Conservation (phyloP, 345 rosid species). For the Gossypium anomalum region DNA sequence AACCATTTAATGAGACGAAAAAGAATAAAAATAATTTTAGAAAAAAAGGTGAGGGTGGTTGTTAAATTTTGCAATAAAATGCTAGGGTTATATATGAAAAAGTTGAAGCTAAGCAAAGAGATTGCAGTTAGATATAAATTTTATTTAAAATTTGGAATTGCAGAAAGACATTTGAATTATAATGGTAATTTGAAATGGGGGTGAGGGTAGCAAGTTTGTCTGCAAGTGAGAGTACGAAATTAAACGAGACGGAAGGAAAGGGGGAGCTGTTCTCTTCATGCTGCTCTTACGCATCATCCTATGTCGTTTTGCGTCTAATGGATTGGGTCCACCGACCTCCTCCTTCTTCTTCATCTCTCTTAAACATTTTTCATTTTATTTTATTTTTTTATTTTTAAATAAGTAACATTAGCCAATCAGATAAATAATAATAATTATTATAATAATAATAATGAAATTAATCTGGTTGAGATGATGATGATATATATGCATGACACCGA, state of each 20-base stretch:
- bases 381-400: constrained; percentile 4
- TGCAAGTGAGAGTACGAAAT: constrained; percentile 22
- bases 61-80: too few species aligned
- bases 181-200: background rate
- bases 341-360: constrained; percentile 3
- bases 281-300: constrained; percentile 58
- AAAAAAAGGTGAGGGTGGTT: too few species aligned
- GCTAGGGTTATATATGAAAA: too few species aligned
- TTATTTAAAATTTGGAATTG: too few species aligned
- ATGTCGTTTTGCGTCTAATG: constrained; percentile 57
- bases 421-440: background rate
- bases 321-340: constrained; percentile 82
- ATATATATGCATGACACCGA: constrained; percentile 45
- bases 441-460: background rate
- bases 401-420: constrained; percentile 12
- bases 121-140: too few species aligned
- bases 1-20: too few species aligned
- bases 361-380: constrained; percentile 9
- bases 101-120: too few species aligned
- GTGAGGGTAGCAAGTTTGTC: constrained; percentile 35
- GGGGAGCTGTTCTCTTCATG: constrained; percentile 43
- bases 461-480: background rate
- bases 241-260: constrained; percentile 19
- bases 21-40: too few species aligned
- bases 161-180: too few species aligned